Evolutionary conservation across 257 asterid species (phyloP).

Genomic region (Nicotiana knightiana): DNA sequence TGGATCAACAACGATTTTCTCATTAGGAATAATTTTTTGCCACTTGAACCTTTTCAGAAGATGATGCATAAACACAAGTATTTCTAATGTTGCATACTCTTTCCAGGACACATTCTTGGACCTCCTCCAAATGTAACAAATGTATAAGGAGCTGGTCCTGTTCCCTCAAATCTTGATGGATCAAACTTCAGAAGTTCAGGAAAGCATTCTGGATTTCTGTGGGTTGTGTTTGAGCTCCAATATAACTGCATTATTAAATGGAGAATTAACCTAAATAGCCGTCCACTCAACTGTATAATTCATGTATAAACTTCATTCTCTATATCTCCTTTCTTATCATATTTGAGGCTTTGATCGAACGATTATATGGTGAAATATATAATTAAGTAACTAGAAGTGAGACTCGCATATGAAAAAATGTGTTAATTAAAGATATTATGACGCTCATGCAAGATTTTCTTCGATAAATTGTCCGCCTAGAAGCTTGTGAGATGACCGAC

Average conservation of each 20-base stretch:
- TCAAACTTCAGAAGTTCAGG: slow-evolving; percentile 45
- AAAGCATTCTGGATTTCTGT: slow-evolving; percentile 35
- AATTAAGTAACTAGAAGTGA: too few relatives aligned
- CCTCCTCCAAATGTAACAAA: slow-evolving; percentile 56
- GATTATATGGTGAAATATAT: slow-evolving; percentile 8
- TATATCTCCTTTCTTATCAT: slow-evolving; percentile 39
- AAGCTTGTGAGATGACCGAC: too few relatives aligned
- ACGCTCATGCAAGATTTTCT: too few relatives aligned
- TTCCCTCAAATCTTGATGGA: slow-evolving; percentile 51
- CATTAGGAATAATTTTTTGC: slow-evolving; percentile 40
- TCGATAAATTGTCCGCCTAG: too few relatives aligned
- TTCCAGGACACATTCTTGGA: slow-evolving; percentile 56
- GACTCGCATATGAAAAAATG: background rate
- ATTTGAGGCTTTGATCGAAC: slow-evolving; percentile 47
- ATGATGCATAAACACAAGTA: slow-evolving; percentile 50
- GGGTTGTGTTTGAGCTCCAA: slow-evolving; percentile 48
- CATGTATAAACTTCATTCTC: background rate
- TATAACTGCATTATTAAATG: slow-evolving; percentile 26
- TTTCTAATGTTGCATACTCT: slow-evolving; percentile 43
- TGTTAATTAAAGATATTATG: background rate
- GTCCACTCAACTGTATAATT: too few relatives aligned
- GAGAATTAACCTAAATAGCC: too few relatives aligned
- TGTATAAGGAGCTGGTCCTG: slow-evolving; percentile 52
- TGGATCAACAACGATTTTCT: slow-evolving; percentile 38
- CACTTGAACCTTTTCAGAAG: slow-evolving; percentile 43